These are phyloP conservation scores for Sporobolomyces pararoseus DNA, from an alignment of 768 basidiomycete genomes.

Conservation along the genomic window DNA sequence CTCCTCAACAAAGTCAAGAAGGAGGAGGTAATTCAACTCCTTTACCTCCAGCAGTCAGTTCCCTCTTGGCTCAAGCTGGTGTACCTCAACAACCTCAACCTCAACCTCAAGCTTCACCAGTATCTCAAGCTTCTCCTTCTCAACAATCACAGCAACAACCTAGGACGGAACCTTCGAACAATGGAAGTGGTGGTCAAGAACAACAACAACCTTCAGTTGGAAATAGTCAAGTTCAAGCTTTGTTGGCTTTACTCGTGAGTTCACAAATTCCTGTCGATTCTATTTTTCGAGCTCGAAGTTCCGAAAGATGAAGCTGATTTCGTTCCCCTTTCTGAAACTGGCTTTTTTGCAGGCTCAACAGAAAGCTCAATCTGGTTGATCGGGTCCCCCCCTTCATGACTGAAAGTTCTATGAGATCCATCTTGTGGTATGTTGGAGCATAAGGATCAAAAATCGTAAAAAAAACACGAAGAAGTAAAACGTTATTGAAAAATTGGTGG, in stretches of 20 bases:
- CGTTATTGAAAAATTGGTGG: too few species aligned
- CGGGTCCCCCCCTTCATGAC: too few species aligned
- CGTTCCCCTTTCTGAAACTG: not conserved
- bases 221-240: constrained; percentile 25
- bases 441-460: too few species aligned
- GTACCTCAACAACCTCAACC: constrained; percentile 4
- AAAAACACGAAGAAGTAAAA: too few species aligned
- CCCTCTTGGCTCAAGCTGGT: constrained; percentile 12
- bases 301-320: not conserved
- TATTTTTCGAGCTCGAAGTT: constrained; percentile 46
- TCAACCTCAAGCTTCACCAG: too few species aligned
- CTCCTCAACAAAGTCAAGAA: not conserved
- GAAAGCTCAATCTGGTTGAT: constrained; percentile 3
- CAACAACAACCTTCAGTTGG: not conserved
- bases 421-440: too few species aligned
- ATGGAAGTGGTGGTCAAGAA: not conserved
- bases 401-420: too few species aligned
- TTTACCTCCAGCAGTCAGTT: constrained; percentile 5
- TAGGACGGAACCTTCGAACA: not conserved
- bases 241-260: constrained; percentile 25
- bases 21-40: not conserved
- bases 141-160: not conserved
- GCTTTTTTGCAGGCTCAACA: constrained; percentile 11
- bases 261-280: too few species aligned
- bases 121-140: too few species aligned